A percentile compares a stretch with the other conserved stretches of the same genome.
Conservation (phyloP, 345 rosid species). For the Populus nigra region DNA sequence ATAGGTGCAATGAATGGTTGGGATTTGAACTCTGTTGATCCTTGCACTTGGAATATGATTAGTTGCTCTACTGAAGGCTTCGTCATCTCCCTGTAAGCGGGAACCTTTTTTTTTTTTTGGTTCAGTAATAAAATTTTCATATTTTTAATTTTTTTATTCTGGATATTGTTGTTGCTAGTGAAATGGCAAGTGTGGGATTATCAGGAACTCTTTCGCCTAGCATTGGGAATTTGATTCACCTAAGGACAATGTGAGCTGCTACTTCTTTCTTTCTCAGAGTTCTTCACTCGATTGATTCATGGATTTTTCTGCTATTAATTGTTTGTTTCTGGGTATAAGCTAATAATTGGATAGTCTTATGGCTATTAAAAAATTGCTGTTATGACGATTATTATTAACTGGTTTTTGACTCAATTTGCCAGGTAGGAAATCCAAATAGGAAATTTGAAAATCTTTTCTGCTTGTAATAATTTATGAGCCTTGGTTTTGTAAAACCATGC, state of each 20-base stretch:
- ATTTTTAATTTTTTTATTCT: background rate
- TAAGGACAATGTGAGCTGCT: conserved; percentile 62
- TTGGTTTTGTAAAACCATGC: background rate
- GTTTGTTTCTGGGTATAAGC: background rate
- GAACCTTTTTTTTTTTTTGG: background rate
- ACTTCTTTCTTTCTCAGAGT: background rate
- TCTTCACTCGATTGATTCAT: background rate
- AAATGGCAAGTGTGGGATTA: conserved; percentile 74
- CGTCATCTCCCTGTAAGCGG: conserved; percentile 73
- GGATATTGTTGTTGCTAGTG: conserved; percentile 38
- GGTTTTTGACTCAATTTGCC: background rate
- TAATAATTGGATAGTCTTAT: background rate
- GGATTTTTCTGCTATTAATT: background rate
- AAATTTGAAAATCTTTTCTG: background rate
- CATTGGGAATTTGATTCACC: conserved; percentile 74
- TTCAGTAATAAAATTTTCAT: background rate
- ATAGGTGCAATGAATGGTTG: conserved; percentile 66
- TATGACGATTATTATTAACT: background rate
- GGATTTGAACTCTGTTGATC: conserved; percentile 97
- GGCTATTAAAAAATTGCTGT: background rate
- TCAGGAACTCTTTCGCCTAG: conserved; percentile 69
- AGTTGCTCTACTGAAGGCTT: conserved; percentile 78
- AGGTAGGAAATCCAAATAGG: background rate
- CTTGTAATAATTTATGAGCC: background rate
- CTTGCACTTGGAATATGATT: conserved; percentile 98